A percentile compares a stretch with the other conserved stretches of the same genome.
These are phyloP conservation scores for Coprinopsis cinerea DNA, from an alignment of 768 basidiomycete genomes.

Conservation along the genomic window DNA sequence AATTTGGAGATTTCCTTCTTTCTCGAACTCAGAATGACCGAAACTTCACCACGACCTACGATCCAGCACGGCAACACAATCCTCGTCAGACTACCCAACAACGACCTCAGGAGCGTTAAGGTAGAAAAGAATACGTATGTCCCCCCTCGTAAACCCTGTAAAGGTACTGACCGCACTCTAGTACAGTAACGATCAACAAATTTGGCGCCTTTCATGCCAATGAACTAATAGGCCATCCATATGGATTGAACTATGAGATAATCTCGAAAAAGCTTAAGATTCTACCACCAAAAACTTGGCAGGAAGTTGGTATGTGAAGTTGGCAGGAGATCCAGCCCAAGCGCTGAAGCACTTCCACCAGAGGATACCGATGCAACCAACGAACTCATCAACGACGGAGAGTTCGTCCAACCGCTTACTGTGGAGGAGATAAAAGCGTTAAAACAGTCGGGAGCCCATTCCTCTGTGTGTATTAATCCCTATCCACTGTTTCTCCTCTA, in stretches of 20 bases:
- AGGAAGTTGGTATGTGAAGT: conserved; percentile 79
- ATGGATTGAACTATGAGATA: conserved; percentile 88
- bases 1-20: conserved; percentile 3
- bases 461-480: conserved; percentile 45
- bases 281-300: conserved; percentile 55
- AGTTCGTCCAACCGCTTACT: conserved; percentile 79
- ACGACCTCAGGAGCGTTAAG: conserved; percentile 70
- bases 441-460: conserved; percentile 77
- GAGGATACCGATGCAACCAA: conserved; percentile 98
- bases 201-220: conserved; percentile 78
- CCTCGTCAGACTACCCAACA: conserved; percentile 72
- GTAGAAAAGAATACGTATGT: conserved; percentile 67
- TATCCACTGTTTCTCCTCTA: conserved; percentile 10
- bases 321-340: background rate
- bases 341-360: conserved; percentile 22
- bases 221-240: conserved; percentile 76
- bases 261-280: conserved; percentile 60
- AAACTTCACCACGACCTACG: conserved; percentile 11
- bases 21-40: conserved; percentile 2
- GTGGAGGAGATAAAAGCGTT: conserved; percentile 78
- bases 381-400: conserved; percentile 87
- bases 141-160: background rate
- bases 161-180: conserved; percentile 23
- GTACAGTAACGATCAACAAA: conserved; percentile 73
- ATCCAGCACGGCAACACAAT: conserved; percentile 75